Conservation (phyloP, 257 asterid species). For the Plantago ovata region DNA sequence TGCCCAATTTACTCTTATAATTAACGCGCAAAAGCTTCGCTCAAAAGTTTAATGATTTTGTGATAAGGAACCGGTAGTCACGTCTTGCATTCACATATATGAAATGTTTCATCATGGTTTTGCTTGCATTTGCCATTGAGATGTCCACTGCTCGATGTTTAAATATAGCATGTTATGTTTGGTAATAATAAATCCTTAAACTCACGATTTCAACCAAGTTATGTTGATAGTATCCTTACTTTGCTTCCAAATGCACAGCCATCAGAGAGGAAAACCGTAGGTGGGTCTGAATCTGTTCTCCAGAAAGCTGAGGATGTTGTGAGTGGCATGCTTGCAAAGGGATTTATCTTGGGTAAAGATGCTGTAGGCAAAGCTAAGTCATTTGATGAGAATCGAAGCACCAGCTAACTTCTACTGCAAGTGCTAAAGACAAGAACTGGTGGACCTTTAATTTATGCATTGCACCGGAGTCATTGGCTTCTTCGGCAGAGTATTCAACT, state of each 20-base stretch:
- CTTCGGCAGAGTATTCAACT: conserved; percentile 41
- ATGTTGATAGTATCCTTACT: conserved; percentile 15
- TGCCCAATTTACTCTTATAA: too few relatives aligned
- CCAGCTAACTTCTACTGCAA: conserved; percentile 77
- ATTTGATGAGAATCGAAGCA: conserved; percentile 83
- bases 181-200: conserved; percentile 31
- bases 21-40: too few relatives aligned
- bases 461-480: conserved; percentile 67
- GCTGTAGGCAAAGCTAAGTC: conserved; percentile 71
- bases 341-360: conserved; percentile 81
- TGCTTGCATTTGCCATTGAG: conserved; percentile 5
- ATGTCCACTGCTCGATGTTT: background rate
- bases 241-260: conserved; percentile 35
- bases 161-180: too few relatives aligned
- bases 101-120: background rate
- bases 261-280: conserved; percentile 34
- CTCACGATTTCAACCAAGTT: conserved; percentile 3
- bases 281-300: conserved; percentile 57
- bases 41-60: too few relatives aligned
- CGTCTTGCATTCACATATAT: background rate
- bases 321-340: conserved; percentile 86
- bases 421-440: too few relatives aligned
- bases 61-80: too few relatives aligned
- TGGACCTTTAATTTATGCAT: too few relatives aligned
- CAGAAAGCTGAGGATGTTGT: conserved; percentile 93